Base-by-base conservation (phyloP, 768 basidiomycete genomes). In the Candolleomyces aberdarensis region DNA sequence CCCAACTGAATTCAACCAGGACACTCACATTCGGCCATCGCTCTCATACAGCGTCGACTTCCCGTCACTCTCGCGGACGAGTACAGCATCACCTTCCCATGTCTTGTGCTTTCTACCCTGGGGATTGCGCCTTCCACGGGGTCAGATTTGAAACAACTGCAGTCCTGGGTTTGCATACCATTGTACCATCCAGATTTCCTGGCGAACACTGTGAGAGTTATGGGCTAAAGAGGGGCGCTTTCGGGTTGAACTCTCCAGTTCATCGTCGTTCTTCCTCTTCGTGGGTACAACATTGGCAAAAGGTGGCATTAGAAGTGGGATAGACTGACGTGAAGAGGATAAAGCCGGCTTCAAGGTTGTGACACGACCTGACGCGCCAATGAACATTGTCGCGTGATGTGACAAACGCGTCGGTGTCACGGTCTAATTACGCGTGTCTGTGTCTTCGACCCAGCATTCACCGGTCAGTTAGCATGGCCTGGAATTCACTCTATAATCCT, bases 61-160 rank as follows among this genome's bases (percentile, higher is more conserved):
- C 8, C 60, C 62, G 5, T 65, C 70, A 8, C 71, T 74, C 60
- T 67, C 79, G 17, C 85, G 75, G 10, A 84, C 83, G 5, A 91
- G 77, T n/a, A 89, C 79, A 41, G 80, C 87, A 66, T 88, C 91
- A 41, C 90, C 92, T 56, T 95, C 92, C 94, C 94, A 96, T 0
- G 89, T 93, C 71, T 94, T 93, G 67, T 94, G 87, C 73, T 95
- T 95, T 75, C 85, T 91, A 43, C 79, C 76, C 71, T 92, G 89
- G 48, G 80, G 86, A 49, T 76, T 81, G 61, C 89, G 76, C 89
- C 88, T 90, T 40, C 15, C 41, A 20, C 48, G 14, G 50, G 20
- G 49, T 52, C 31, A 14, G 15, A 43, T 49, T 43, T 56, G 29
- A 1, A 26, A 58, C 15, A 36, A 15, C 19, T 29, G 7, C 31